A percentile compares a stretch with the other conserved stretches of the same genome.
These are phyloP conservation scores for Neopestalotiopsis sp. DNA, from an alignment of 2,329 filamentous ascomycete genomes.

Conservation along the genomic window DNA sequence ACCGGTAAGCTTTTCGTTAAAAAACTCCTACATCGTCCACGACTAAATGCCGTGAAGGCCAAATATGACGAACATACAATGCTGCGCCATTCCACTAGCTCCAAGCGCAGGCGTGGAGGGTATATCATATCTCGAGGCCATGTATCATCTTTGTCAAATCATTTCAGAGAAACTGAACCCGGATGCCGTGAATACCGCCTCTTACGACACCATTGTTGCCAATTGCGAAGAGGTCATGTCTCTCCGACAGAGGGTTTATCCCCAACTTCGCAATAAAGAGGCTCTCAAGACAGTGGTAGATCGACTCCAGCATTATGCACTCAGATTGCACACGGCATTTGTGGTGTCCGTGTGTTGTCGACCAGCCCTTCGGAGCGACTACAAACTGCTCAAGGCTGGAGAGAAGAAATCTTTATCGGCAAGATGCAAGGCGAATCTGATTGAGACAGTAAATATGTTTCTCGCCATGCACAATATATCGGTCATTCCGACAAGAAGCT, in stretches of 20 bases:
- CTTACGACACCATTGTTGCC: conserved; percentile 61
- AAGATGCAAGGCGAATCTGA: conserved; percentile 66
- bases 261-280: conserved; percentile 64
- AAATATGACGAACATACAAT: conserved; percentile 66
- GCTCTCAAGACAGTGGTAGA: conserved; percentile 69
- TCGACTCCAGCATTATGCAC: conserved; percentile 67
- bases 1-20: conserved; percentile 49
- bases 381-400: conserved; percentile 50
- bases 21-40: not conserved
- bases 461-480: conserved; percentile 72
- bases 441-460: conserved; percentile 72
- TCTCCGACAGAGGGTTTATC: conserved; percentile 53
- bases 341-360: conserved; percentile 70
- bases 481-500: conserved; percentile 69
- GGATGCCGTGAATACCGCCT: conserved; percentile 54
- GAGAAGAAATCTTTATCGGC: conserved; percentile 63
- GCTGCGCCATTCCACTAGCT: conserved; percentile 58
- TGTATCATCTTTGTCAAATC: conserved; percentile 68
- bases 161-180: conserved; percentile 64
- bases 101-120: conserved; percentile 50
- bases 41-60: conserved; percentile 44
- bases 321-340: conserved; percentile 69
- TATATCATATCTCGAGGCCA: conserved; percentile 66
- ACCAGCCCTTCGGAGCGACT: conserved; percentile 63
- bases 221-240: conserved; percentile 61